Evolutionary conservation across 2,329 filamentous ascomycete genomes (phyloP).

Genomic region (Colletotrichum liaoningense): DNA sequence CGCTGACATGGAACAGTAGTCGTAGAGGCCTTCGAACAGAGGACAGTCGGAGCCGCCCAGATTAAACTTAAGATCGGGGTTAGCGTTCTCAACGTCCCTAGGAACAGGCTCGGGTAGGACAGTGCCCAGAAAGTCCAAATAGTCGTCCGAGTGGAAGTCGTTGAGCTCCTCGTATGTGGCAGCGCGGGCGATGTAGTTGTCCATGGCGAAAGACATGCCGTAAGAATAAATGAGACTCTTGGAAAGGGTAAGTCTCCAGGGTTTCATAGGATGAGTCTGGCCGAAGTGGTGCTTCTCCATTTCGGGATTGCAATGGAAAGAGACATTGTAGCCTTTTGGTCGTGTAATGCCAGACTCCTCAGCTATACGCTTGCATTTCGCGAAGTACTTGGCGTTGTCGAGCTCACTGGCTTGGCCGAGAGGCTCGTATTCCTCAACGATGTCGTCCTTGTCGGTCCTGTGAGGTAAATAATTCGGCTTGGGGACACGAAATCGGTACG

Average conservation of each 20-base stretch:
- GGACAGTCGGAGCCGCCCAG: slow-evolving; percentile 93
- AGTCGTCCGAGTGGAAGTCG: slow-evolving; percentile 88
- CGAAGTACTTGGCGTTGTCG: slow-evolving; percentile 67
- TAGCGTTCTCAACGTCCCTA: slow-evolving; percentile 73
- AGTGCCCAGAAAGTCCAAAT: slow-evolving; percentile 86
- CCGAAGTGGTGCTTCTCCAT: slow-evolving; percentile 99
- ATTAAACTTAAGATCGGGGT: slow-evolving; percentile 80
- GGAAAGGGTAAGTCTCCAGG: slow-evolving; percentile 94
- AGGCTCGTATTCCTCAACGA: slow-evolving; percentile 65
- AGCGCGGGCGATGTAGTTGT: slow-evolving; percentile 85
- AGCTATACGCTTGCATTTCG: slow-evolving; percentile 67
- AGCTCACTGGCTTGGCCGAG: slow-evolving; percentile 62
- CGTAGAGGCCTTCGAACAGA: slow-evolving; percentile 94
- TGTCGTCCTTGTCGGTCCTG: slow-evolving; percentile 60
- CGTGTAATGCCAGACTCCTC: slow-evolving; percentile 77
- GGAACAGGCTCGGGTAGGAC: slow-evolving; percentile 74
- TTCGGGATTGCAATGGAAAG: slow-evolving; percentile 93
- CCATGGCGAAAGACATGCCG: slow-evolving; percentile 96
- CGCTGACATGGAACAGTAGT: slow-evolving; percentile 94
- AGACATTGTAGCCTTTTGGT: slow-evolving; percentile 90
- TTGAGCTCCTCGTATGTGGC: slow-evolving; percentile 90
- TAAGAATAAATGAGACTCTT: slow-evolving; percentile 96
- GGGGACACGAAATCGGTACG: slow-evolving; percentile 64
- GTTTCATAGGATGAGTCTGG: slow-evolving; percentile 98
- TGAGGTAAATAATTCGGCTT: slow-evolving; percentile 72